Conservation (phyloP, 306 rosid genomes). For the Fragaria nilgerrensis region DNA sequence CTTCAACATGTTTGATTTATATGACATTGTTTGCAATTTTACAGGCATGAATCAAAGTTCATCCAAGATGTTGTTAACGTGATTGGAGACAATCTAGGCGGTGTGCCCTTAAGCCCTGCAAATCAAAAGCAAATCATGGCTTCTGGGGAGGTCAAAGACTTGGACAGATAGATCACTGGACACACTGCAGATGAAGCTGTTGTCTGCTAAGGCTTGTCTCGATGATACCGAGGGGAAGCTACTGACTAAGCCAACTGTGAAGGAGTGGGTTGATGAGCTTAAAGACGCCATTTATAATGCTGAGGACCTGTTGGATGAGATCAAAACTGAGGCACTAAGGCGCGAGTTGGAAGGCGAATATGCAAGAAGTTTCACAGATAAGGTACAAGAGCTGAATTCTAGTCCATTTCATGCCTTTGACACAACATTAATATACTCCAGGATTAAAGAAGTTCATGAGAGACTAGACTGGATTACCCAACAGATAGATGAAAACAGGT, state of each 20-base stretch:
- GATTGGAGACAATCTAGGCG: background rate
- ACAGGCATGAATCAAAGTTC: background rate
- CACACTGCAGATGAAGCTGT: background rate
- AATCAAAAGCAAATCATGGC: too few relatives aligned
- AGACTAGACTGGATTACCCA: background rate
- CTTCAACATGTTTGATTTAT: too few relatives aligned
- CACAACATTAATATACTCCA: background rate
- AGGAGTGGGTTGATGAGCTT: conserved; percentile 13
- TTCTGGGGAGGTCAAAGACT: too few relatives aligned
- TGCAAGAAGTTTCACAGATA: background rate
- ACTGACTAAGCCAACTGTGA: background rate
- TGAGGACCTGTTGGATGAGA: conserved; percentile 3
- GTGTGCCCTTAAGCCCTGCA: background rate
- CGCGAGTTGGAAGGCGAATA: background rate
- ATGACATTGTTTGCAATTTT: background rate
- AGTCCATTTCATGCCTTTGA: background rate
- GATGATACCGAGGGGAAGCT: conserved; percentile 24
- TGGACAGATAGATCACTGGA: background rate
- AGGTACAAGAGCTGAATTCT: background rate
- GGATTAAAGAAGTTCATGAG: background rate
- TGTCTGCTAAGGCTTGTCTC: background rate
- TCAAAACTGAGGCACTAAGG: background rate
- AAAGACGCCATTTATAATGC: conserved; percentile 1
- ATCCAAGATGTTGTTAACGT: background rate
- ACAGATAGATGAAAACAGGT: background rate